phyloP scores from a whole-genome alignment of 805 yeast genomes.

The Saturnispora galanensis region DNA sequence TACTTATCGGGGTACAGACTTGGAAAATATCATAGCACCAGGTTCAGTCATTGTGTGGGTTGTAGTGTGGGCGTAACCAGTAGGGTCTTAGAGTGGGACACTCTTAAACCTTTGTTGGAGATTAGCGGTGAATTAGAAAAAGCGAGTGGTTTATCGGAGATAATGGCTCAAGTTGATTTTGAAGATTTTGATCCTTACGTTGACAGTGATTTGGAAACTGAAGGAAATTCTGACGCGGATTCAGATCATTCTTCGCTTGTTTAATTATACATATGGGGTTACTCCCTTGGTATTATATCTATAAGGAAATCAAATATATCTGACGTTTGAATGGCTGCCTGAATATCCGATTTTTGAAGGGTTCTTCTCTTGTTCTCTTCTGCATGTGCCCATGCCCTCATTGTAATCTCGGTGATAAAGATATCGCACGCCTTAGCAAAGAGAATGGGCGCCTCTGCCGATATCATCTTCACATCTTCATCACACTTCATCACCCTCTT shows the following conservation, averaged over 20 bases:
- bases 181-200: constrained; percentile 30
- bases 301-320: constrained; percentile 97
- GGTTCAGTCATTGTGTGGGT: constrained; percentile 75
- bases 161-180: constrained; percentile 62
- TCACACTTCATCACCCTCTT: constrained; percentile 98
- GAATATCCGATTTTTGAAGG: constrained; percentile 86
- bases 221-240: neutral
- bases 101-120: constrained; percentile 61
- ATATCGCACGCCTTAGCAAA: constrained; percentile 98
- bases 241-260: neutral
- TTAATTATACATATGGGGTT: no score
- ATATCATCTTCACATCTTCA: constrained; percentile 93
- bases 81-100: constrained; percentile 58
- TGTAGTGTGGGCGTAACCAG: constrained; percentile 58
- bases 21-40: constrained; percentile 57
- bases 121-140: constrained; percentile 61
- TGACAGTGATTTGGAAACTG: constrained; percentile 19
- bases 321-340: constrained; percentile 86
- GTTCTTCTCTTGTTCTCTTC: constrained; percentile 94
- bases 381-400: constrained; percentile 99
- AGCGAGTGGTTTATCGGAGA: constrained; percentile 65
- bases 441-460: constrained; percentile 95
- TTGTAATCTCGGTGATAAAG: constrained; percentile 91
- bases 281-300: constrained; percentile 91
- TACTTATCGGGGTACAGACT: constrained; percentile 59